Evolutionary conservation across 306 rosid genomes (phyloP).

Genomic region (Sechiopsis laciniata): DNA sequence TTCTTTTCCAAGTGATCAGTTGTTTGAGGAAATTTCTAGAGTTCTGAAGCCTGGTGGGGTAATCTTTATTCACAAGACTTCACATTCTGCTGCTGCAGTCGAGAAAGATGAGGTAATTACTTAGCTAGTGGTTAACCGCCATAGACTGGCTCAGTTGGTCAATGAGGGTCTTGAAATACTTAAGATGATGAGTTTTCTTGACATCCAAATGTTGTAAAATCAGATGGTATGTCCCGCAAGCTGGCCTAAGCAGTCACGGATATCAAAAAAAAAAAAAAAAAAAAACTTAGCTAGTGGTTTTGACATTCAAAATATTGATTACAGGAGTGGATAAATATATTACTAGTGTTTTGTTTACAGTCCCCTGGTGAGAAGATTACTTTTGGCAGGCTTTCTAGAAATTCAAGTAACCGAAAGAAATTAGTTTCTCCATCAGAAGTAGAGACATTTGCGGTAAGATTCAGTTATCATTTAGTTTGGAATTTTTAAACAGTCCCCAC

Average conservation of each 20-base stretch:
- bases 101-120: slow-evolving; percentile 20
- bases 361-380: slow-evolving; percentile 47
- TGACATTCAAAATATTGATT: slow-evolving; percentile 13
- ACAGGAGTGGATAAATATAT: slow-evolving; percentile 22
- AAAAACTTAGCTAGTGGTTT: no score
- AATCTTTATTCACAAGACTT: slow-evolving; percentile 40
- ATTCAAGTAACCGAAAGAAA: slow-evolving; percentile 43
- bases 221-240: no score
- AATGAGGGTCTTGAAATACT: no score
- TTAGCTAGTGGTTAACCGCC: not conserved
- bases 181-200: no score
- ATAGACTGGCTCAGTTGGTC: no score
- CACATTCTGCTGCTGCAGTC: slow-evolving; percentile 33
- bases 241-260: no score
- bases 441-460: slow-evolving; percentile 45
- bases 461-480: not conserved
- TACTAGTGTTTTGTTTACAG: slow-evolving; percentile 38
- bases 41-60: slow-evolving; percentile 67
- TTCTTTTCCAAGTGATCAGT: slow-evolving; percentile 41
- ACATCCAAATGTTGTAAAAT: no score
- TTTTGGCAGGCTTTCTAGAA: slow-evolving; percentile 72
- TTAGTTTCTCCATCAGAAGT: slow-evolving; percentile 28
- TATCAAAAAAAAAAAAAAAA: no score
- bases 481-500: not conserved
- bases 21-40: slow-evolving; percentile 59